These are phyloP conservation scores for Helotiales sp. DNA, from an alignment of 2,329 filamentous ascomycete genomes.

Conservation along the genomic window DNA sequence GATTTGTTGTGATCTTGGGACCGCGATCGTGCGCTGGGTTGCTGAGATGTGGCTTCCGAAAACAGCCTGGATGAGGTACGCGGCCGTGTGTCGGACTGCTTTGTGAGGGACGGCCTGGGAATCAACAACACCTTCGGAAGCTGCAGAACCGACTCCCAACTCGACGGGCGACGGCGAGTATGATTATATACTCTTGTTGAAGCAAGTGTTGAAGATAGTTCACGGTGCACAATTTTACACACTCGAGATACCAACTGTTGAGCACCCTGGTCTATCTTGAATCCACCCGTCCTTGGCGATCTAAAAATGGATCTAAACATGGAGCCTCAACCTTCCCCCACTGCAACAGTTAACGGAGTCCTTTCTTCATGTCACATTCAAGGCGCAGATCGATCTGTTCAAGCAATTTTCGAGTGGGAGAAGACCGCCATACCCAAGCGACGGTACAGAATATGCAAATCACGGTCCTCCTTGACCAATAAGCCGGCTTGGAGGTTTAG, in stretches of 20 bases:
- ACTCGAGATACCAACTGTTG: background rate
- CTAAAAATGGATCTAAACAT: background rate
- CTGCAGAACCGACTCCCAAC: background rate
- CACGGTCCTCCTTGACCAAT: background rate
- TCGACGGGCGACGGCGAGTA: background rate
- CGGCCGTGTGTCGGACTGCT: background rate
- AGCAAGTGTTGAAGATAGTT: background rate
- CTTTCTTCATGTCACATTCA: background rate
- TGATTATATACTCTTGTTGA: background rate
- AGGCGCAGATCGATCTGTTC: background rate
- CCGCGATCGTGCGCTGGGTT: background rate
- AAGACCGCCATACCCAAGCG: too few relatives aligned
- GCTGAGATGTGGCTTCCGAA: background rate
- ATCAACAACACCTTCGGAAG: background rate
- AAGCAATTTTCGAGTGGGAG: too few relatives aligned
- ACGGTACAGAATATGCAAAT: background rate
- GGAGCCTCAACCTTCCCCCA: too few relatives aligned
- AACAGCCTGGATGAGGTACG: background rate
- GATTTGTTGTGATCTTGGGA: background rate
- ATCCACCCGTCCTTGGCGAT: background rate
- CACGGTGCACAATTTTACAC: background rate
- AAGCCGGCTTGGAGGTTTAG: background rate
- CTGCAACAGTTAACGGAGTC: background rate
- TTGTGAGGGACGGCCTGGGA: background rate
- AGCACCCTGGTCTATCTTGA: background rate